Base-by-base conservation (phyloP, 164 flowering plant species). In the Aristolochia fimbriata region DNA sequence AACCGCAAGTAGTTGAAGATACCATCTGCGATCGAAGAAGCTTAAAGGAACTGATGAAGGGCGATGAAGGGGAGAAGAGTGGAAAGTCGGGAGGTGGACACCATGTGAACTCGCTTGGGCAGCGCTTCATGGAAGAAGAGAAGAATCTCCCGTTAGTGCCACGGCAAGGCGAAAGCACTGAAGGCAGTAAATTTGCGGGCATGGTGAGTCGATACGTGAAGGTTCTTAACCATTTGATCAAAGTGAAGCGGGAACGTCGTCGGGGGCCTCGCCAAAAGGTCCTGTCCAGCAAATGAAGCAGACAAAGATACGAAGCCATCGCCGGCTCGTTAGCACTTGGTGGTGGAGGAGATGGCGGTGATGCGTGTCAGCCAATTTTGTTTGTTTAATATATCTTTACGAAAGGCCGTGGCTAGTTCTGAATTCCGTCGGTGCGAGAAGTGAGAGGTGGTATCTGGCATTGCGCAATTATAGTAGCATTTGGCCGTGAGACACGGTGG, bases 201-300 rank as follows among this genome's bases (percentile, higher is more conserved):
- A 58, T 58, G 49, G 25, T 58, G 60, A 43, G 60, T 21, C 60
- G 60, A 19, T 58, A 43, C 22, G 20, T 58, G 13, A 58, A 19
- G 49, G 60, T 58, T 21, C 43, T 37, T 24, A 58, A 58, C 16
- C 49, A 58, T 41, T 41, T 58, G 60, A 58, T 58, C 49, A 58
- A 58, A 49, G 21, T 43, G 10, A 41, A 58, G 60, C 60, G 60
- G 16, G 48, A 58, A 11, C 15, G 47, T 9, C 47, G 49, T 13
- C 5, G 0, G 7, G 60, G 47, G 4, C 27, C 22, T 6, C 46
- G 47, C 20, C 19, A 43, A 43, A 41, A 9, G 46, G 15, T 4
- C 3, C n/a, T 56, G 45, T 56, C 20, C 58, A 15, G 58, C 22
- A 25, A 14, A 10, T 56, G 58, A 24, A 22, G 56, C 15, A 52